Percentiles rank a stretch among this genome's conserved stretches.
Evolutionary conservation across 2,329 filamentous ascomycete genomes (phyloP).

Genomic region (Pseudopyrenochaeta lycopersici): DNA sequence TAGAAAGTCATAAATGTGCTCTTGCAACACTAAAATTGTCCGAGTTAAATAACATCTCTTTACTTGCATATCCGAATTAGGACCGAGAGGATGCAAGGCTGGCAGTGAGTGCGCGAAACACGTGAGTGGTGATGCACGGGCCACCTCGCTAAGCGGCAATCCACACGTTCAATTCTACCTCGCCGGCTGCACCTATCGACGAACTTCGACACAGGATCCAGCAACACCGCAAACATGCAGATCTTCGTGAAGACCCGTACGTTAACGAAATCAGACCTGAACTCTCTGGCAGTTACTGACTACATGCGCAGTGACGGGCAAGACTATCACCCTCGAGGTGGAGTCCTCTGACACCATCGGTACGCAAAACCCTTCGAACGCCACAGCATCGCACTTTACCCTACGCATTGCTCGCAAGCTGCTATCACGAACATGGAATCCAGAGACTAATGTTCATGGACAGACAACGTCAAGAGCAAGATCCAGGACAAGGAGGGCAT

Average conservation of each 20-base stretch:
- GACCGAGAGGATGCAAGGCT: neutral
- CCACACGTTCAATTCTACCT: conserved; percentile 30
- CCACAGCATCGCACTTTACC: conserved; percentile 18
- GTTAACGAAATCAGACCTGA: conserved; percentile 7
- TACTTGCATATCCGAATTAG: neutral
- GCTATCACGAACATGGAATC: conserved; percentile 7
- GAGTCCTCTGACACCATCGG: conserved; percentile 96
- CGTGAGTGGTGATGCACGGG: conserved; percentile 17
- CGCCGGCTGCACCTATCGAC: conserved; percentile 26
- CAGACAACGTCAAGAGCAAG: conserved; percentile 99
- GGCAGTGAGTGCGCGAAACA: conserved; percentile 5
- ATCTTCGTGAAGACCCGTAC: conserved; percentile 97
- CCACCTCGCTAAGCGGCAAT: conserved; percentile 20
- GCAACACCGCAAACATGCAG: conserved; percentile 44
- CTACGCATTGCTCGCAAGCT: conserved; percentile 15
- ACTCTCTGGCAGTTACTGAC: conserved; percentile 17
- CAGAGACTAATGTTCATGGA: conserved; percentile 27
- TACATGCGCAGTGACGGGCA: conserved; percentile 72
- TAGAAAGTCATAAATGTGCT: neutral
- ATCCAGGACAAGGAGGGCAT: conserved; percentile 99
- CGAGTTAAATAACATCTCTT: neutral
- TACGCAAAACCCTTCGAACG: conserved; percentile 34
- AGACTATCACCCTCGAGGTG: conserved; percentile 97
- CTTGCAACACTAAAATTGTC: neutral
- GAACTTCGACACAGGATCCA: conserved; percentile 39